Conservation (phyloP, 345 rosid genomes). For the Bruguiera parviflora region DNA sequence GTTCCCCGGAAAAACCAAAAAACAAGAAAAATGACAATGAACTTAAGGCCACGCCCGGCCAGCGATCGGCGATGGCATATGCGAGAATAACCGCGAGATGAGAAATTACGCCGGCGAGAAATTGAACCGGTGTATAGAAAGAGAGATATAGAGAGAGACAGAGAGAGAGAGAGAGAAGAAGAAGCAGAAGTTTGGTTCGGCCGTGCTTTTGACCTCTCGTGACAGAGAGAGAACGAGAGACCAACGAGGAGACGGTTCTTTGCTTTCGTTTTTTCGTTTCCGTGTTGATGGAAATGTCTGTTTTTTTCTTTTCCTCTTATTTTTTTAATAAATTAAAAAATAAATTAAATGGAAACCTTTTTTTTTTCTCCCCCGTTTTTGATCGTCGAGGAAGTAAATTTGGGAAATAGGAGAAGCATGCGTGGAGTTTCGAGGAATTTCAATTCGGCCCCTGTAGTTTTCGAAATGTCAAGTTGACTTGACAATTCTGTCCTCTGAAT, state of each 20-base stretch:
- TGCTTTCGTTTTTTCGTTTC: constrained; percentile 19
- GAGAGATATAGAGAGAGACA: not conserved
- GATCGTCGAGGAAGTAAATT: constrained; percentile 30
- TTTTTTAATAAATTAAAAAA: not conserved
- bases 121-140: not conserved
- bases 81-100: not conserved
- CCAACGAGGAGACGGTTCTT: constrained; percentile 38
- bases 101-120: constrained; percentile 4
- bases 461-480: not conserved
- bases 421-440: not conserved
- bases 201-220: constrained; percentile 37
- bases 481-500: too few relatives aligned
- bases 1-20: constrained; percentile 38
- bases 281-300: constrained; percentile 11
- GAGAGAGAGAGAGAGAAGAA: constrained; percentile 6
- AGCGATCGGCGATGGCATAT: constrained; percentile 52
- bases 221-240: constrained; percentile 15
- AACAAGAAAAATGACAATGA: too few relatives aligned
- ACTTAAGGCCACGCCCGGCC: not conserved
- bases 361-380: constrained; percentile 3
- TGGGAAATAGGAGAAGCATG: not conserved
- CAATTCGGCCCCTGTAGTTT: not conserved
- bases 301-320: not conserved
- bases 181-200: constrained; percentile 18
- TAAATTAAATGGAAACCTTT: not conserved